A percentile compares a stretch with the other conserved stretches of the same genome.
phyloP scores from a whole-genome alignment of 225 moss, liverwort and hornwort genomes.

The Asterella californica region DNA sequence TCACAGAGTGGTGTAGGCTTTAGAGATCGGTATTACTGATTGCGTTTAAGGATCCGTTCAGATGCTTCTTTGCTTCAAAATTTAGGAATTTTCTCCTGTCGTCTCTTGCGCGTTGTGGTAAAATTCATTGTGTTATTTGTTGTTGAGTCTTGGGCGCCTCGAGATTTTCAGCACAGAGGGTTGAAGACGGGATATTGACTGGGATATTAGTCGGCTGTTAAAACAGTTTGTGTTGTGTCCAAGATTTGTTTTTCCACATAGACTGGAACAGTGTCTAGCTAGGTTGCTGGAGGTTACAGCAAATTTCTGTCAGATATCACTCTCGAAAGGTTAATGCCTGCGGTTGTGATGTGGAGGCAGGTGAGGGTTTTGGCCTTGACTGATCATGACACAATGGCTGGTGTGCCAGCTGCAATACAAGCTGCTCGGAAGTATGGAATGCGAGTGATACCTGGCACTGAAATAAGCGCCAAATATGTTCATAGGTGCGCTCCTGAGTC shows the following conservation, averaged over 20 bases:
- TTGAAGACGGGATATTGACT: background rate
- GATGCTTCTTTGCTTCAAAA: background rate
- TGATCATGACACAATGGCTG: constrained; percentile 96
- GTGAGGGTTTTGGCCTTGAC: constrained; percentile 84
- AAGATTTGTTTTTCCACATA: background rate
- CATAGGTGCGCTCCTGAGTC: constrained; percentile 47
- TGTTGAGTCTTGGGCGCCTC: background rate
- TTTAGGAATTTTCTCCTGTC: background rate
- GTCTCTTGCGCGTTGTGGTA: background rate
- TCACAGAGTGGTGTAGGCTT: background rate
- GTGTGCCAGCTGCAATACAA: constrained; percentile 65
- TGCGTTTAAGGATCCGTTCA: too few relatives aligned
- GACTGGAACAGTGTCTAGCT: background rate
- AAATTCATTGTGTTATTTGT: background rate
- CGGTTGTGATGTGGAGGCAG: constrained; percentile 32
- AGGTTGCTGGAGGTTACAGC: background rate
- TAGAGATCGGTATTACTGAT: background rate
- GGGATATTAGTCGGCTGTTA: background rate
- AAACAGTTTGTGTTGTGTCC: background rate
- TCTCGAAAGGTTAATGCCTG: background rate
- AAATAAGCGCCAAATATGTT: constrained; percentile 85
- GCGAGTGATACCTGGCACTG: constrained; percentile 83
- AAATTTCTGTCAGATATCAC: background rate
- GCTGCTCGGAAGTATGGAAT: constrained; percentile 68
- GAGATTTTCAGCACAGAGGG: background rate